Conservation (phyloP, 2,329 filamentous ascomycete species). For the Aspergillus sp. region DNA sequence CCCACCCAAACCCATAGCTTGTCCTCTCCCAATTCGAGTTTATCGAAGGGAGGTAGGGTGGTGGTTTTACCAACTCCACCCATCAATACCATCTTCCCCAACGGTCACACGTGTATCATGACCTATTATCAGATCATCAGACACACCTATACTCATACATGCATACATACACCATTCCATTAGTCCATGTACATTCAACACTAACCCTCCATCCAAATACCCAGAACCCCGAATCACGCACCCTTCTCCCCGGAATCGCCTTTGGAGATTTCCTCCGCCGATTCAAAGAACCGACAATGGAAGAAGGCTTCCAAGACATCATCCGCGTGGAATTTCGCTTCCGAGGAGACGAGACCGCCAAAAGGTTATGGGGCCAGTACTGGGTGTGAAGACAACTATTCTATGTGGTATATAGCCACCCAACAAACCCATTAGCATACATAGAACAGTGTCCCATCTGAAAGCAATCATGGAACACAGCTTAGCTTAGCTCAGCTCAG, state of each 20-base stretch:
- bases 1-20: too few relatives aligned
- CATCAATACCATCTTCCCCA: background rate
- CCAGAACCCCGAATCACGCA: constrained; percentile 76
- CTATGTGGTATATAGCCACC: too few relatives aligned
- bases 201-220: background rate
- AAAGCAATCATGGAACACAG: too few relatives aligned
- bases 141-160: background rate
- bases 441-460: too few relatives aligned
- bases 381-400: constrained; percentile 55
- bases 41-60: background rate
- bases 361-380: constrained; percentile 71
- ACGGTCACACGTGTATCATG: background rate
- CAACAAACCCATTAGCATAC: too few relatives aligned
- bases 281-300: constrained; percentile 68
- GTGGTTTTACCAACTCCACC: background rate
- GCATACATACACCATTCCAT: background rate
- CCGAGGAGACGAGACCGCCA: constrained; percentile 67
- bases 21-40: too few relatives aligned
- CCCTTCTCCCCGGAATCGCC: constrained; percentile 73
- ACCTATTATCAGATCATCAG: too few relatives aligned
- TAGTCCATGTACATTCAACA: background rate
- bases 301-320: constrained; percentile 85
- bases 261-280: constrained; percentile 74
- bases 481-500: too few relatives aligned
- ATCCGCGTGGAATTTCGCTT: constrained; percentile 74